Base-by-base conservation (phyloP, 2,329 filamentous ascomycete species). In the Microdochium trichocladiopsis region DNA sequence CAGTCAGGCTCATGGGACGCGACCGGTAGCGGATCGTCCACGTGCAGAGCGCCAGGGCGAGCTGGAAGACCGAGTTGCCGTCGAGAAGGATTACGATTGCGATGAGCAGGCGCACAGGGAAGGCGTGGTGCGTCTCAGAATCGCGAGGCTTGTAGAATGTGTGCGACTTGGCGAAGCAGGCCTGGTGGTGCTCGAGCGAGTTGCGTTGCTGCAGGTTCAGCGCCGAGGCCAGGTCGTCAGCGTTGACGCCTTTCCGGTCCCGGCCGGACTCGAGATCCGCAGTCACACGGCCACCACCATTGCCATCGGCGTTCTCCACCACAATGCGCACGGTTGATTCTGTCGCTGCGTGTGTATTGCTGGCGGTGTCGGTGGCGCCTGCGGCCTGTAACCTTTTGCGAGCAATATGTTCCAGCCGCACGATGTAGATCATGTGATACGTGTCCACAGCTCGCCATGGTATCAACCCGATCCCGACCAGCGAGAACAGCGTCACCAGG, bases 91-190 rank as follows among this genome's bases (percentile, higher is more conserved):
- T 75, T n/a, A 93, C 86, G 53, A 93, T 84, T 52, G 87, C 83
- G 33, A 94, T 77, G 28, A 95, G 82, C 5, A 90, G 75, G 25
- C 79, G 77, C 1, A 92, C 73, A 0, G 90, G 88, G 56, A 95
- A 95, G 0, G 90, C 86, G 63, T 83, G 78, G 64, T 95, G 90
- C 0, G 90, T 95, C 31, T 82, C 76, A 0, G 90, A 95, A 68
- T 95, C 90, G 66, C 94, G 87, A 0, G 90, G 89, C 61, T 92
- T 92, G 75, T 95, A 95, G 68, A 93, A 95, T 4, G 87, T 91
- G 66, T 95, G 90, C 0, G 86, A 90, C 59, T 87, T 90, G 63
- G 86, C 79, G 62, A 94, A 87, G 62, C 92, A 93, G 58, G 75
- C 78, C 63, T 92, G 87, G 62, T 95, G 90, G 63, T 94, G 85